Conservation (phyloP, 257 asterid species). For the Penstemon barbatus region DNA sequence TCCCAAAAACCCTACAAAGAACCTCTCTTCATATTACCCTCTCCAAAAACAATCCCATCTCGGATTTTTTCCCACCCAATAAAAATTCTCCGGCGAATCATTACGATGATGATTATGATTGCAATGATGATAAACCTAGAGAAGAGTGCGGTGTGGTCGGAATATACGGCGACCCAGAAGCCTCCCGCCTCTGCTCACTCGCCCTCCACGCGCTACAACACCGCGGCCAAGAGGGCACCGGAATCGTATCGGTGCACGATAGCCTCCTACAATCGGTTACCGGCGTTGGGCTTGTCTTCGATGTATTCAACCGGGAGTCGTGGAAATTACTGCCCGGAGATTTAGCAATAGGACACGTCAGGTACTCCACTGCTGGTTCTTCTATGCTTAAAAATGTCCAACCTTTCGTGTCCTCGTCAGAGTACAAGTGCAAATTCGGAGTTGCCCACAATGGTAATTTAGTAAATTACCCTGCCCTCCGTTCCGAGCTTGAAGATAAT, state of each 20-base stretch:
- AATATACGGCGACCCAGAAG: slow-evolving; percentile 86
- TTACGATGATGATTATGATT: slow-evolving; percentile 18
- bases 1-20: slow-evolving; percentile 6
- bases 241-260: slow-evolving; percentile 73
- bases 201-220: slow-evolving; percentile 95
- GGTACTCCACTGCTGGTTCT: slow-evolving; percentile 91
- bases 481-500: slow-evolving; percentile 71
- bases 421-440: slow-evolving; percentile 80
- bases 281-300: slow-evolving; percentile 86
- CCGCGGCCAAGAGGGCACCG: slow-evolving; percentile 97
- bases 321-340: slow-evolving; percentile 66
- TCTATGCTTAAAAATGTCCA: slow-evolving; percentile 96
- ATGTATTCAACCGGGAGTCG: slow-evolving; percentile 64
- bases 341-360: slow-evolving; percentile 84
- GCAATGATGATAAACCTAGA: slow-evolving; percentile 59
- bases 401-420: slow-evolving; percentile 72
- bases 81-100: neutral
- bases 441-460: slow-evolving; percentile 98
- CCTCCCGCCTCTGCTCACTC: slow-evolving; percentile 76
- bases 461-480: slow-evolving; percentile 73
- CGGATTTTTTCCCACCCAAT: slow-evolving; percentile 40
- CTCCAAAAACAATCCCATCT: slow-evolving; percentile 55
- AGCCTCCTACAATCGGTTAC: slow-evolving; percentile 70
- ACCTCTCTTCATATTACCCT: slow-evolving; percentile 33
- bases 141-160: slow-evolving; percentile 98